Percentiles rank a stretch among this genome's conserved stretches.
Conservation (phyloP, 495 filamentous ascomycete genomes). For the Lophiostoma macrostomum region DNA sequence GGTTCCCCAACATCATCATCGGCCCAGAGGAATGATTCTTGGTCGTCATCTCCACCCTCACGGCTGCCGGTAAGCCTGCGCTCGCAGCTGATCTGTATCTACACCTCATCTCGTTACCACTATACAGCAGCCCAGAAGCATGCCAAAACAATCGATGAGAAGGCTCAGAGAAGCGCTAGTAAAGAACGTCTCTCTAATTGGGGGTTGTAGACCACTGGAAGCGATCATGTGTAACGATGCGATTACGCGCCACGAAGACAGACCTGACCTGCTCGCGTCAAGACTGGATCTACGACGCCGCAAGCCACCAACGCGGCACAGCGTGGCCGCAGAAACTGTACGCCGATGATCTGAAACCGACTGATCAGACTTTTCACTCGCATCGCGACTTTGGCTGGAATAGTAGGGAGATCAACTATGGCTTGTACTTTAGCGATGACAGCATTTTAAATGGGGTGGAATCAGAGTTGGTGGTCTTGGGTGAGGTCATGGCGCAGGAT, state of each 20-base stretch:
- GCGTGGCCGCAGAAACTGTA: slow-evolving; percentile 10
- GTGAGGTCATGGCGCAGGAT: slow-evolving; percentile 11
- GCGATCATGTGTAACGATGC: slow-evolving; percentile 9
- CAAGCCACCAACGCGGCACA: slow-evolving; percentile 1
- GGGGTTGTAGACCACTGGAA: slow-evolving; percentile 5
- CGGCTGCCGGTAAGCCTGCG: not conserved
- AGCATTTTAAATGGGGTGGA: slow-evolving; percentile 4
- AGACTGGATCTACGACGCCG: slow-evolving; percentile 2
- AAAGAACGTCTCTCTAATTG: slow-evolving; percentile 1
- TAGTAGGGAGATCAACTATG: slow-evolving; percentile 6
- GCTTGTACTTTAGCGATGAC: slow-evolving; percentile 8
- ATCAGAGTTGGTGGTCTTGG: slow-evolving; percentile 8
- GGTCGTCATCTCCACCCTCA: slow-evolving; percentile 1
- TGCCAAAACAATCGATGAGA: not conserved
- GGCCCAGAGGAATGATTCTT: slow-evolving; percentile 9
- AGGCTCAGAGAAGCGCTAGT: slow-evolving; percentile 5
- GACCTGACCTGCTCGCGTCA: not conserved
- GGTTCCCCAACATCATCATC: not conserved
- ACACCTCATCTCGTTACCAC: not conserved
- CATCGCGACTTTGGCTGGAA: slow-evolving; percentile 13
- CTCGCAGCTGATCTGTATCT: slow-evolving; percentile 11
- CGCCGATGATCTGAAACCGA: slow-evolving; percentile 2
- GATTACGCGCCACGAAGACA: not conserved
- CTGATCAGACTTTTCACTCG: slow-evolving; percentile 3
- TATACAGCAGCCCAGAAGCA: not conserved